Evolutionary conservation across 192 early-diverging fungal species (phyloP), one percentile per base, ranked within the genome.

Genomic region (Endogone sp.): DNA sequence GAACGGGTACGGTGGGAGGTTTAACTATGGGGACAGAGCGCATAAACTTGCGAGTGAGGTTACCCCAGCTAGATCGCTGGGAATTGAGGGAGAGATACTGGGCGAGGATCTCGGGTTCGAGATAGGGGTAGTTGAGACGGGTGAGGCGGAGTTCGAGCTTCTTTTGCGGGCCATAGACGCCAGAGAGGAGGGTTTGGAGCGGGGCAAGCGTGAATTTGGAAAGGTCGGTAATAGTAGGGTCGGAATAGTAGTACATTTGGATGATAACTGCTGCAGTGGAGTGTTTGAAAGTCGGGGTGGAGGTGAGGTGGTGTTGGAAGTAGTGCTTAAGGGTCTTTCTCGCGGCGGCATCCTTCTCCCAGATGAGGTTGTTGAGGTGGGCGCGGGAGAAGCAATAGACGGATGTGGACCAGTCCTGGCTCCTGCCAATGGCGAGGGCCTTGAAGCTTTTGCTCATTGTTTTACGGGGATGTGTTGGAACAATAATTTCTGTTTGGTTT

Each of bases 371-470:
- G 73, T 79, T 79, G 63, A 71, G 72, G 58, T 31, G 32, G 61
- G 71, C 74, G 28, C 77, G 77, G 23, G 72, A 67, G 54, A 79
- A 79, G 57, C 77, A 64, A 31, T 71, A 79, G 20, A 79, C 66
- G 2, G 66, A 71, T 3, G 72, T 79, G 27, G 73, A 66, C 77
- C 77, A 79, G 66, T 79, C 73, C 62, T 79, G 77, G 54, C 74
- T 74, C 22, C 69, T 66, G 58, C 74, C 74, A 11, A 79, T 60
- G 44, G 72, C 66, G 26, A 79, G 65, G 23, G 77, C 77, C 65
- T 72, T 72, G 63, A 74, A 66, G 54, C 72, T 74, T 65, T 79
- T 79, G 31, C 72, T 74, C 77, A 79, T 79, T n/a, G n/a, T n/a
- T n/a, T n/a, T n/a, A n/a, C n/a, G n/a, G n/a, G n/a, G n/a, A n/a